Conservation (phyloP, 768 basidiomycete species). For the Suillus bovinus region DNA sequence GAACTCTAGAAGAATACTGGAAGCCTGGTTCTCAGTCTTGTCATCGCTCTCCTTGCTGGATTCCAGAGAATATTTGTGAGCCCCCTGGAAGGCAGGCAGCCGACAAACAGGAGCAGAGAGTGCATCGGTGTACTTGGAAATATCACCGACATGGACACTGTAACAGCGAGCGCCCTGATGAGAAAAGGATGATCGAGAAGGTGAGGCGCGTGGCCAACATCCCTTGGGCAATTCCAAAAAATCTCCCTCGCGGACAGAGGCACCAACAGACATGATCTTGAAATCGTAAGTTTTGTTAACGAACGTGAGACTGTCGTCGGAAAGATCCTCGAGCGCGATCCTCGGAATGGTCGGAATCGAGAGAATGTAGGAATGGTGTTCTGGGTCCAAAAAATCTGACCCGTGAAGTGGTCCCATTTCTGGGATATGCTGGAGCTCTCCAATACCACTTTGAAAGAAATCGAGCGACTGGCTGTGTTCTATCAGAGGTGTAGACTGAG, state of each 20-base stretch:
- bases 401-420: slow-evolving; percentile 27
- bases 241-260: slow-evolving; percentile 8
- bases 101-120: background rate
- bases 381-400: slow-evolving; percentile 27
- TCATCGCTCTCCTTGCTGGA: slow-evolving; percentile 1
- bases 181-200: background rate
- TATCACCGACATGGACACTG: slow-evolving; percentile 2
- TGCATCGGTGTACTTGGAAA: background rate
- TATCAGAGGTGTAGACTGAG: background rate
- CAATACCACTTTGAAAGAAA: background rate
- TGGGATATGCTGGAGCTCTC: background rate
- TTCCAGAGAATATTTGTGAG: background rate
- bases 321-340: slow-evolving; percentile 23
- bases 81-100: background rate
- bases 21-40: background rate
- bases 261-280: slow-evolving; percentile 7
- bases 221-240: slow-evolving; percentile 9
- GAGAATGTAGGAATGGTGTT: slow-evolving; percentile 22
- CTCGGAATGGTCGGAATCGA: slow-evolving; percentile 30
- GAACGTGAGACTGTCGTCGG: background rate
- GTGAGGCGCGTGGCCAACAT: background rate
- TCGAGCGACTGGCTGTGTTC: background rate
- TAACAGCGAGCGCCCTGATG: background rate
- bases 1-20: background rate
- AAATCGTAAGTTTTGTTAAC: slow-evolving; percentile 12